Evolutionary conservation across 148 eudicot species (phyloP), one percentile per base, ranked within the genome.

Genomic region (Rhododendron ferrugineum): DNA sequence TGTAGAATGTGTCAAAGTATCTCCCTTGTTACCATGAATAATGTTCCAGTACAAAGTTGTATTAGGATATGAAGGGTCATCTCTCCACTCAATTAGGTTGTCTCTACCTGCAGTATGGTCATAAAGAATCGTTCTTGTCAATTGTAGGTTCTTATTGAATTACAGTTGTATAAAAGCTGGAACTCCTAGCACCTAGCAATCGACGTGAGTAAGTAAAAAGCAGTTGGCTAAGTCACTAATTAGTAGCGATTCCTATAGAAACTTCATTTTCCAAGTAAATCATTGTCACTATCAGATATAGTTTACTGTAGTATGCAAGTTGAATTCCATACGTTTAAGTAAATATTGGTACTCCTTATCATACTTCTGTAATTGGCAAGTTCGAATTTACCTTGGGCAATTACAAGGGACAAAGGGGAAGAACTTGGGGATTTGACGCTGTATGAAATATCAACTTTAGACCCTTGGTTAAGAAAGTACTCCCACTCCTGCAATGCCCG

Each of bases 11-110:
- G 5, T 23, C n/a, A 73, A 42, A 32, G 79, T 50, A 6, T 46
- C 47, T 32, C 26, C 72, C 74, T 49, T 16, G 60, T 90, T 89
- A 93, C 93, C 95, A 60, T 90, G 78, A 74, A 93, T 86, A 32
- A 85, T 84, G 85, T 89, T 89, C 95, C 95, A 92, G 22, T 89
- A 91, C 64, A 93, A 80, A 79, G 93, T 90, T 82, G 90, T 30
- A 82, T 92, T 86, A 40, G 94, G 92, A 82, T 90, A 88, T 18
- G 89, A 85, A 80, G 93, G 95, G 80, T 90, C 87, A 50, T 86
- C 89, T 85, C 88, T 58, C 95, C 95, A 90, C 76, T 88, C 90
- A 58, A 78, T 75, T 42, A 92, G 86, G 86, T 75, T 83, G 30
- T 88, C 92, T 87, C 84, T 87, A 68, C 93, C 93, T 93, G 89